phyloP scores from a whole-genome alignment of 1,284 basidiomycete species.

The Rhodotorula sp. region DNA sequence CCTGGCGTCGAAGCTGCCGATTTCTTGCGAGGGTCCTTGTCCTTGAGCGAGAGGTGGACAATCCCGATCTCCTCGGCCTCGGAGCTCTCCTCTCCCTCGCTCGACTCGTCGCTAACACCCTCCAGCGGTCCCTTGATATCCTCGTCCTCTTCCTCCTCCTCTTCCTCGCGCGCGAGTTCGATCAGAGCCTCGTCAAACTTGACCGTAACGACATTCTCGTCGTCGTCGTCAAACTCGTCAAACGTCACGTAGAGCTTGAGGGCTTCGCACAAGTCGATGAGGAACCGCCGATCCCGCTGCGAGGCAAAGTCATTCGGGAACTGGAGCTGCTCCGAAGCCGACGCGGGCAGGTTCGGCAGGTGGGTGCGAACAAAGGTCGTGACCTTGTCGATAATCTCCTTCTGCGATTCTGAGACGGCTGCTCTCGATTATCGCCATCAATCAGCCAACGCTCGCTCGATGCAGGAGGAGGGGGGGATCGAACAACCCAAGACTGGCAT shows the following conservation, averaged over 20 bases:
- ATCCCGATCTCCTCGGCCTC: slow-evolving; percentile 44
- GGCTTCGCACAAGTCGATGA: slow-evolving; percentile 68
- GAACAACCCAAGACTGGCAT: no score
- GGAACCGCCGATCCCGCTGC: slow-evolving; percentile 72
- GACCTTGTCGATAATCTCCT: slow-evolving; percentile 71
- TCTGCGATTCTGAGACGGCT: slow-evolving; percentile 57
- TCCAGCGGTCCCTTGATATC: slow-evolving; percentile 33
- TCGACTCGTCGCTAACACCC: slow-evolving; percentile 31
- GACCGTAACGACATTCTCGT: slow-evolving; percentile 56
- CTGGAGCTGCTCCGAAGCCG: slow-evolving; percentile 55
- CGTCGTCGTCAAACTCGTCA: slow-evolving; percentile 85
- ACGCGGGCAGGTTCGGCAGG: slow-evolving; percentile 20
- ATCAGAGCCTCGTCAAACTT: slow-evolving; percentile 54
- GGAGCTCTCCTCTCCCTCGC: slow-evolving; percentile 42
- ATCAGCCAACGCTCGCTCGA: no score
- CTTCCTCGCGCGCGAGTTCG: slow-evolving; percentile 48
- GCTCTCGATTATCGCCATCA: neutral
- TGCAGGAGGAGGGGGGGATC: no score
- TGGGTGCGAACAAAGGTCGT: slow-evolving; percentile 62
- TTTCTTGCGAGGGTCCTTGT: slow-evolving; percentile 39
- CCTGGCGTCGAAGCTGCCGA: no score
- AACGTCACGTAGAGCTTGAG: slow-evolving; percentile 73
- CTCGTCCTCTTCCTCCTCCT: slow-evolving; percentile 34
- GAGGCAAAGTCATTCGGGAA: slow-evolving; percentile 72
- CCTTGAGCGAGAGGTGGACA: slow-evolving; percentile 45